Evolutionary conservation across 225 moss, liverwort and hornwort genomes (phyloP), one percentile per base, ranked within the genome.

Genomic region (Physcomitrellopsis africana): DNA sequence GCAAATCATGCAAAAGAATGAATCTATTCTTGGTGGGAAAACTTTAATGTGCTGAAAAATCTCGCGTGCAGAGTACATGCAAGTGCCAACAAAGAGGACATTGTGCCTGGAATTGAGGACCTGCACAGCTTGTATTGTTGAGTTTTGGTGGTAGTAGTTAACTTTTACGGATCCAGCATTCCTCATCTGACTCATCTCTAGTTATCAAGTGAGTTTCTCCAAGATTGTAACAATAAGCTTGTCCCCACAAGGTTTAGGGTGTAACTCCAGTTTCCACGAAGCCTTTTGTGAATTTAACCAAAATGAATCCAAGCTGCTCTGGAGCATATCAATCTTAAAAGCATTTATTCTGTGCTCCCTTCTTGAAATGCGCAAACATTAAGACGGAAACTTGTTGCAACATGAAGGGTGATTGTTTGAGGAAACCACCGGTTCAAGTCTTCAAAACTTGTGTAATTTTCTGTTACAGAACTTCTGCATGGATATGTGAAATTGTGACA

Each of bases 21-120:
- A 2, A 49, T 11, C 15, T 49, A 11, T 15, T 49, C 49, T 49
- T 15, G 11, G 15, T 49, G 13, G 49, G 49, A 5, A 49, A 29
- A 27, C 60, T 3, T 13, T 60, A 15, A 49, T 68, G 68, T 54
- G 20, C 37, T 19, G n/a, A 54, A 51, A 9, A 53, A 63, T 64
- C 20, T 3, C 44, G 1, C 29, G 11, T 63, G 42, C 62, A 26
- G 59, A 67, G 54, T 67, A 48, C 77, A 72, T 63, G 81, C 26
- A 62, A 56, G 62, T 68, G 63, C 73, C 55, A 72, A 22, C 63
- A 3, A 11, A 17, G 63, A 69, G 63, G 72, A 68, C 57, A 47
- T 47, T 42, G 24, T 32, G 60, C 77, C 81, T 72, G 24, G 68
- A 81, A 63, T 57, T 51, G 68, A 73, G 81, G 81, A 77, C 73